Percentiles rank a stretch among this genome's conserved stretches.
These are phyloP conservation scores for Candida palmyrensis DNA, from an alignment of 805 yeast species.

Conservation along the genomic window DNA sequence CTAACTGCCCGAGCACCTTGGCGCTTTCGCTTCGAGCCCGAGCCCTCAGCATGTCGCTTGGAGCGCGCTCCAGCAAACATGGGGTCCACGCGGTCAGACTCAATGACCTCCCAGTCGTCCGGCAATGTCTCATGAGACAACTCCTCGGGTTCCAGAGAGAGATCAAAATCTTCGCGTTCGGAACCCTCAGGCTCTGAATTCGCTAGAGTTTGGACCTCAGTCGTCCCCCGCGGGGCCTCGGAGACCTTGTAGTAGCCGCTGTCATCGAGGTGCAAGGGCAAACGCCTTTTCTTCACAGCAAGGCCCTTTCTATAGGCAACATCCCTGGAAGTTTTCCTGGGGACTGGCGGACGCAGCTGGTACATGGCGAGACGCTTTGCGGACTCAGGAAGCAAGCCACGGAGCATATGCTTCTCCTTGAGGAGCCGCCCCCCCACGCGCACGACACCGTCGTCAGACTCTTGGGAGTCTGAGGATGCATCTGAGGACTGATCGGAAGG, in stretches of 20 bases:
- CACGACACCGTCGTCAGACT: slow-evolving; percentile 8
- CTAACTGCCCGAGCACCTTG: too few species aligned
- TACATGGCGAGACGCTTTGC: slow-evolving; percentile 27
- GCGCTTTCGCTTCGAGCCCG: background rate
- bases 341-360: slow-evolving; percentile 12
- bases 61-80: slow-evolving; percentile 10
- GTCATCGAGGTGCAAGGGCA: slow-evolving; percentile 17
- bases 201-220: too few species aligned
- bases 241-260: slow-evolving; percentile 6
- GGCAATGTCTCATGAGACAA: slow-evolving; percentile 1
- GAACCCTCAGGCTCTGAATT: background rate
- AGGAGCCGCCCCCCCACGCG: slow-evolving; percentile 21
- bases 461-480: background rate
- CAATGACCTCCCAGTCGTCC: slow-evolving; percentile 10
- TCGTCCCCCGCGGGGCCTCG: too few species aligned
- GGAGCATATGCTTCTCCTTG: slow-evolving; percentile 25
- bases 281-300: slow-evolving; percentile 23
- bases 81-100: slow-evolving; percentile 13
- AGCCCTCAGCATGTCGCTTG: background rate
- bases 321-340: slow-evolving; percentile 2
- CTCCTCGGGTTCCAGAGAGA: background rate
- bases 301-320: slow-evolving; percentile 29
- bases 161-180: background rate
- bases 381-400: slow-evolving; percentile 38
- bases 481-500: background rate